Percentiles rank a stretch among this genome's conserved stretches.
Evolutionary conservation across 768 basidiomycete genomes (phyloP).

Genomic region (Amanita pallidorosea): DNA sequence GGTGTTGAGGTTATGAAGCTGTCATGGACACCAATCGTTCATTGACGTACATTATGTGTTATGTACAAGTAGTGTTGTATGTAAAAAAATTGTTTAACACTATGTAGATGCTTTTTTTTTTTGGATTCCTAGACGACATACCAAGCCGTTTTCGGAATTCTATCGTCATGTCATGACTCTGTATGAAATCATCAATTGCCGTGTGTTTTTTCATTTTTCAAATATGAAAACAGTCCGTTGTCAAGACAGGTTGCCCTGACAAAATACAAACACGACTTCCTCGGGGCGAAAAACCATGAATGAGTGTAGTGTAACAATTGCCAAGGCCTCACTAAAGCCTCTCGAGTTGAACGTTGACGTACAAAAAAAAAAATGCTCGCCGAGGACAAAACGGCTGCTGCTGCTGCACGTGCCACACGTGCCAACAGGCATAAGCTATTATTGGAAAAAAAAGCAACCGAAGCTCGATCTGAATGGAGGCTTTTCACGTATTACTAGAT

Average conservation of each 20-base stretch:
- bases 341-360: no score
- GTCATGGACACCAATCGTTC: not conserved
- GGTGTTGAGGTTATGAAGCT: conserved; percentile 1
- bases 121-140: not conserved
- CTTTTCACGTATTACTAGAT: no score
- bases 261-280: not conserved
- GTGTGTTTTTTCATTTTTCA: not conserved
- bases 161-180: not conserved
- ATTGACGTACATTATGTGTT: not conserved
- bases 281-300: no score
- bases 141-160: not conserved
- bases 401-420: no score
- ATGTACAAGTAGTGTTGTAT: not conserved
- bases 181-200: not conserved
- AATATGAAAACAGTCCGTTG: not conserved
- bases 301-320: no score
- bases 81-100: not conserved
- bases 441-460: no score
- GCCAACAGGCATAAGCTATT: no score
- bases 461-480: no score
- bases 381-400: no score
- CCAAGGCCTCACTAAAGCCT: no score
- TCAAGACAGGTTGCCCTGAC: not conserved
- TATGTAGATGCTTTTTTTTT: not conserved
- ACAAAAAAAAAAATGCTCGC: no score